phyloP scores from a whole-genome alignment of 495 filamentous ascomycete genomes.

The Pyrenula aspistea region DNA sequence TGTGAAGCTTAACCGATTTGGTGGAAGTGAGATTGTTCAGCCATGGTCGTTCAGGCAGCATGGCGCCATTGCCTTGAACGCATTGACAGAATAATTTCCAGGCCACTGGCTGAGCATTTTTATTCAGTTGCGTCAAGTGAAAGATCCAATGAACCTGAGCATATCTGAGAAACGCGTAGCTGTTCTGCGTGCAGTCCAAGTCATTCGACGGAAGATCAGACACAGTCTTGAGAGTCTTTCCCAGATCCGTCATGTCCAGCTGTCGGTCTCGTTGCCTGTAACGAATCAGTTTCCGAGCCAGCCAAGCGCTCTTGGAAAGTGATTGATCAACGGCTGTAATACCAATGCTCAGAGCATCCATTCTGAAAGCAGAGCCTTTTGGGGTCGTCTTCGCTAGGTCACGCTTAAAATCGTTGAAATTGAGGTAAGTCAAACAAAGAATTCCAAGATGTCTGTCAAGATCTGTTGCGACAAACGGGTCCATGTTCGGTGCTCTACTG shows the following conservation, averaged over 20 bases:
- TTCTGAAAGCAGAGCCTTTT: not conserved
- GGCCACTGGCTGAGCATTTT: not conserved
- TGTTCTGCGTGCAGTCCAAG: not conserved
- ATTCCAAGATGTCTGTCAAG: slow-evolving; percentile 9
- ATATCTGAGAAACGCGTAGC: not conserved
- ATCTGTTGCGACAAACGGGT: not conserved
- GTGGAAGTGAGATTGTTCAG: not conserved
- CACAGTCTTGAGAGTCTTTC: not conserved
- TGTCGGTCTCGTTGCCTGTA: not conserved
- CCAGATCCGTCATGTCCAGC: not conserved
- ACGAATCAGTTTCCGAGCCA: not conserved
- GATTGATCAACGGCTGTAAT: not conserved
- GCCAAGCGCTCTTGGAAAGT: not conserved
- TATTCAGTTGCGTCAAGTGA: not conserved
- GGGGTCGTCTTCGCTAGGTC: slow-evolving; percentile 6
- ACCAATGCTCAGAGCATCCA: not conserved
- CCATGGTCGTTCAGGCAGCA: not conserved
- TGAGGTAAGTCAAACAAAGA: slow-evolving; percentile 23
- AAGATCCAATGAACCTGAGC: not conserved
- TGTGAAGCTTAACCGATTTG: not conserved
- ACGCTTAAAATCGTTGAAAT: slow-evolving; percentile 20
- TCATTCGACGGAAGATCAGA: not conserved
- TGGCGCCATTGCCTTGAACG: not conserved
- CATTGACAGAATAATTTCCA: not conserved
- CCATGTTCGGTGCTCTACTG: slow-evolving; percentile 3